Base-by-base conservation (phyloP, 306 rosid genomes). In the Lablab purpureus region DNA sequence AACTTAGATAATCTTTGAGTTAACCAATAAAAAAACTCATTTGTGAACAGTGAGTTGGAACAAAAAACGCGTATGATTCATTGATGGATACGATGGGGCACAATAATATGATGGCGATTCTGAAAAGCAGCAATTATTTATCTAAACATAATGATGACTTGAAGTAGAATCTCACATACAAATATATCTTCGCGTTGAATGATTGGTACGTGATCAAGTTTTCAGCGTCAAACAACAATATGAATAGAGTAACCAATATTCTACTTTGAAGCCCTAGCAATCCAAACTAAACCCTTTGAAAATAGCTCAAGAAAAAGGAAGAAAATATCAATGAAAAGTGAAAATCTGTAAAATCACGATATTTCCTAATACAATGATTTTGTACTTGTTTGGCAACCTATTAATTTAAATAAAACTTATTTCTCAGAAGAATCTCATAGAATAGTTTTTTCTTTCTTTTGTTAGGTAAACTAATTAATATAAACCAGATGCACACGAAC, bases 91-190 rank as follows among this genome's bases (percentile, higher is more conserved):
- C 18, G 25, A 58, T 14, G 68, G 46, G 43, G 69, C 46, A 63
- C 69, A 17, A 34, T 59, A 59, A 63, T 63, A 63, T 63, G 69
- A 63, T 63, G 69, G 7, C 25, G 46, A 63, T 63, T 63, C 69
- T 63, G 69, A 63, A 63, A 63, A 63, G 69, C 46, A 32, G 15
- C 69, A 63, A 63, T 63, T 63, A 63, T 63, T 17, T n/a, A 32
- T 32, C 14, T 63, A 34, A 63, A 63, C 69, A 63, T 63, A 34
- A 63, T 63, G 46, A 63, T 63, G 45, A 63, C 69, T 32, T 63
- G 46, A 63, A 63, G 25, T 63, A 32, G 69, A 63, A 63, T 63
- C 69, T n/a, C 22, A 63, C 6, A 32, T 63, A 32, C 22, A 63
- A 32, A 63, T 21, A 30, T 60, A 63, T 63, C 45, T 63, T 32